Conservation (phyloP, 192 early-diverging fungal species). For the Rhizoclosmatium sp. region DNA sequence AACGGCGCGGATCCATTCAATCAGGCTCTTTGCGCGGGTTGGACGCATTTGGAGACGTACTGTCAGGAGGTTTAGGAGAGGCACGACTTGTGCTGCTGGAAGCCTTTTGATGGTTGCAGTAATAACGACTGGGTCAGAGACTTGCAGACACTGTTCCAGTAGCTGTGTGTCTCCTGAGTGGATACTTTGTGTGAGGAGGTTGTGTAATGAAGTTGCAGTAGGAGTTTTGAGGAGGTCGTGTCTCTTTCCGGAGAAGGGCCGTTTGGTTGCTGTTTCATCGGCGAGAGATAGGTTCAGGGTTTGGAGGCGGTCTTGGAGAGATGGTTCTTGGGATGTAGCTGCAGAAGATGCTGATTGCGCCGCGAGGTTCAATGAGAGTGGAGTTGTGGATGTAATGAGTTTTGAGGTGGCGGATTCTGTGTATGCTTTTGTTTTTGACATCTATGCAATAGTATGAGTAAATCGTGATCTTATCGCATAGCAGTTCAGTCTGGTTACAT, state of each 20-base stretch:
- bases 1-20: constrained; percentile 60
- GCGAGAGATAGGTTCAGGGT: constrained; percentile 35
- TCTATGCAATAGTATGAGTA: not conserved
- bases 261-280: not conserved
- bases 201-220: constrained; percentile 51
- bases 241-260: not conserved
- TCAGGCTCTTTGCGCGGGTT: constrained; percentile 42
- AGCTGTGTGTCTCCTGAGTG: constrained; percentile 50
- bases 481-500: too few relatives aligned
- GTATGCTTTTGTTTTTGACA: constrained; percentile 23
- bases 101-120: constrained; percentile 51
- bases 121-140: constrained; percentile 45
- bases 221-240: constrained; percentile 31
- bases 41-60: constrained; percentile 47
- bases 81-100: constrained; percentile 46
- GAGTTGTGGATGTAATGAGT: constrained; percentile 15
- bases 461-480: too few relatives aligned
- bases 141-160: constrained; percentile 50
- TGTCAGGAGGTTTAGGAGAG: constrained; percentile 51
- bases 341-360: not conserved
- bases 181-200: constrained; percentile 53
- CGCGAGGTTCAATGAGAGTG: constrained; percentile 22
- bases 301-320: constrained; percentile 54
- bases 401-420: constrained; percentile 1
- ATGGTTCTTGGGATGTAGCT: constrained; percentile 42